phyloP scores from a whole-genome alignment of 331 rosid species.

The Rhamnella rubrinervis region DNA sequence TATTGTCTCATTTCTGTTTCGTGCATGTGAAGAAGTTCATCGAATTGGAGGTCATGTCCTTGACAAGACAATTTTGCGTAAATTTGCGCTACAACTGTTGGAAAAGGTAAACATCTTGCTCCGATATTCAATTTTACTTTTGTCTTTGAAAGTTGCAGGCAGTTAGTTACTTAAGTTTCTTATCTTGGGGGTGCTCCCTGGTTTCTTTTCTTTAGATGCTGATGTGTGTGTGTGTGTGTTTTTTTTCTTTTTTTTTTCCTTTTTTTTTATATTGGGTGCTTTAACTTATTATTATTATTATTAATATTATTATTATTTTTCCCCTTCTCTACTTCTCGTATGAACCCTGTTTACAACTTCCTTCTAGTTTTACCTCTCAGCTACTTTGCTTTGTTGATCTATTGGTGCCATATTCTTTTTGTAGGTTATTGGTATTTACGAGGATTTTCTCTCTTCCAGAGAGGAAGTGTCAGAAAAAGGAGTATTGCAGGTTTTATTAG shows the following conservation, averaged over 20 bases:
- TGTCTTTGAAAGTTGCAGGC: neutral
- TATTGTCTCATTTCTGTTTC: slow-evolving; percentile 72
- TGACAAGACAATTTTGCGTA: slow-evolving; percentile 82
- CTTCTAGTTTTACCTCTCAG: neutral
- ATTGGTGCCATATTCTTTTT: slow-evolving; percentile 20
- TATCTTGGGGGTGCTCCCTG: too few relatives aligned
- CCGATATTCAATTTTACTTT: slow-evolving; percentile 18
- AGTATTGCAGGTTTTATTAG: slow-evolving; percentile 78
- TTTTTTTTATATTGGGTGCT: too few relatives aligned
- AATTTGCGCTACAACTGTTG: slow-evolving; percentile 64
- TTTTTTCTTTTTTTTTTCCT: too few relatives aligned
- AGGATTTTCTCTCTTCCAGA: slow-evolving; percentile 55
- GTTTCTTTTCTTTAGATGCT: neutral
- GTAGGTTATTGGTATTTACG: slow-evolving; percentile 76
- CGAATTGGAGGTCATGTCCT: slow-evolving; percentile 96
- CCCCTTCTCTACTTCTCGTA: too few relatives aligned
- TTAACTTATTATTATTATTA: too few relatives aligned
- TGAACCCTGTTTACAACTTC: too few relatives aligned
- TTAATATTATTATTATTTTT: too few relatives aligned
- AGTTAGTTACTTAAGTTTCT: neutral
- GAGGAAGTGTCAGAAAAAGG: slow-evolving; percentile 90
- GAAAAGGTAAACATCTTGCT: slow-evolving; percentile 60
- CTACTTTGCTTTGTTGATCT: slow-evolving; percentile 9
- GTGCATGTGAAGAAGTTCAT: slow-evolving; percentile 90
- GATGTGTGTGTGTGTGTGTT: too few relatives aligned